These are phyloP conservation scores for Starmerella roubikii DNA, from an alignment of 805 yeast species.

Conservation along the genomic window DNA sequence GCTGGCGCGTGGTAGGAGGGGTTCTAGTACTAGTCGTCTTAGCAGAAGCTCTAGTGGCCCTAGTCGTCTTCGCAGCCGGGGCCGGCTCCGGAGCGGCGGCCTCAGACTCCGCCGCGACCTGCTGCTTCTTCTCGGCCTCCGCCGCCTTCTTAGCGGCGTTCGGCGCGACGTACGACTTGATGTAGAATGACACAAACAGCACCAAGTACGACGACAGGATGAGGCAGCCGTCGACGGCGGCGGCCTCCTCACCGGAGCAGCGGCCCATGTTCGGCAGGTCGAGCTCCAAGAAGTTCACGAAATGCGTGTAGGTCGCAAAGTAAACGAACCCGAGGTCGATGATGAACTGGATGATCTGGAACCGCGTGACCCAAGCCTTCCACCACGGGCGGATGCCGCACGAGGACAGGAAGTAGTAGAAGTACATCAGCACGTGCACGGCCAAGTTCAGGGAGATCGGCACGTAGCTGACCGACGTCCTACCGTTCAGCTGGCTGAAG, in stretches of 20 bases:
- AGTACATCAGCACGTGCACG: conserved; percentile 94
- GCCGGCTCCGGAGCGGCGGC: conserved; percentile 5
- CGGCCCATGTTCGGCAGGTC: conserved; percentile 67
- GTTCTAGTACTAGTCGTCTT: neutral
- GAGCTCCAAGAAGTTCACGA: conserved; percentile 51
- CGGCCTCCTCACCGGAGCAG: conserved; percentile 84
- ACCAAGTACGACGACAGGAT: conserved; percentile 80
- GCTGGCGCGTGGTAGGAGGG: conserved; percentile 12
- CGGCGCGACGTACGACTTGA: conserved; percentile 56
- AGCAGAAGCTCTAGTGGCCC: neutral
- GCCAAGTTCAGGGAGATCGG: conserved; percentile 77
- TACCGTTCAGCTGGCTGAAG: conserved; percentile 82
- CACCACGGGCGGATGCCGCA: conserved; percentile 96
- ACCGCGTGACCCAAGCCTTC: conserved; percentile 97
- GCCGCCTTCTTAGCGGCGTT: conserved; percentile 20
- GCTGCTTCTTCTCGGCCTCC: neutral
- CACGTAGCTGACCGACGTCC: conserved; percentile 89
- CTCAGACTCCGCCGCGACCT: neutral
- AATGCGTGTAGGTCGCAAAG: conserved; percentile 86
- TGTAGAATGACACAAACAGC: conserved; percentile 84
- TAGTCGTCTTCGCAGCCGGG: neutral
- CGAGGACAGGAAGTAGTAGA: conserved; percentile 87
- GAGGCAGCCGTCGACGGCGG: conserved; percentile 83
- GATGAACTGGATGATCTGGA: conserved; percentile 87
- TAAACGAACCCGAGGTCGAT: conserved; percentile 83